Percentiles rank a stretch among this genome's conserved stretches.
phyloP scores from a whole-genome alignment of 2,329 filamentous ascomycete species.

The Fusarium sp. region DNA sequence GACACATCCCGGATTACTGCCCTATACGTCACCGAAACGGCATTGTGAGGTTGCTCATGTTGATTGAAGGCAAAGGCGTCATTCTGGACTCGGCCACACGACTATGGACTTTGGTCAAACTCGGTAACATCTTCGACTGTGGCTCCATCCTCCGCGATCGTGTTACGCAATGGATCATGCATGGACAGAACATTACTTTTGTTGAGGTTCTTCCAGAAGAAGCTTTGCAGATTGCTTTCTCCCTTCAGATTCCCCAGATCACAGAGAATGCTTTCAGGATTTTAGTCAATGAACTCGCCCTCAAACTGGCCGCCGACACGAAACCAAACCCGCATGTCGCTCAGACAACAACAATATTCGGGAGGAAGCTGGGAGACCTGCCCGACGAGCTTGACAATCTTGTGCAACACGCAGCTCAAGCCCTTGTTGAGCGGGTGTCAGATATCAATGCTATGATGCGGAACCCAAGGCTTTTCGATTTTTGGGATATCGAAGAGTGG shows the following conservation, averaged over 20 bases:
- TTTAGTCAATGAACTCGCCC: slow-evolving; percentile 74
- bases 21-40: slow-evolving; percentile 73
- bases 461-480: slow-evolving; percentile 54
- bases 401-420: slow-evolving; percentile 71
- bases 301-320: slow-evolving; percentile 57
- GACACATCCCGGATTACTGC: slow-evolving; percentile 72
- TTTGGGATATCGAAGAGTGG: slow-evolving; percentile 55
- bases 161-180: slow-evolving; percentile 72
- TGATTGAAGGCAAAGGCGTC: slow-evolving; percentile 69
- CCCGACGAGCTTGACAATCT: slow-evolving; percentile 70
- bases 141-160: slow-evolving; percentile 61
- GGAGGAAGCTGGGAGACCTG: slow-evolving; percentile 63
- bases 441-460: slow-evolving; percentile 50
- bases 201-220: slow-evolving; percentile 76
- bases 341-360: slow-evolving; percentile 59
- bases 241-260: slow-evolving; percentile 60
- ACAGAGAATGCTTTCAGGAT: slow-evolving; percentile 69
- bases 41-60: slow-evolving; percentile 74
- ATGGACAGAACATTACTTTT: slow-evolving; percentile 68
- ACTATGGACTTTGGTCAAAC: slow-evolving; percentile 75
- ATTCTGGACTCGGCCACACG: slow-evolving; percentile 76
- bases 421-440: slow-evolving; percentile 64
- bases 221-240: slow-evolving; percentile 69
- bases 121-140: slow-evolving; percentile 73
- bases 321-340: slow-evolving; percentile 2